phyloP scores from a whole-genome alignment of 441 rosid species.

The Gossypium aridum region DNA sequence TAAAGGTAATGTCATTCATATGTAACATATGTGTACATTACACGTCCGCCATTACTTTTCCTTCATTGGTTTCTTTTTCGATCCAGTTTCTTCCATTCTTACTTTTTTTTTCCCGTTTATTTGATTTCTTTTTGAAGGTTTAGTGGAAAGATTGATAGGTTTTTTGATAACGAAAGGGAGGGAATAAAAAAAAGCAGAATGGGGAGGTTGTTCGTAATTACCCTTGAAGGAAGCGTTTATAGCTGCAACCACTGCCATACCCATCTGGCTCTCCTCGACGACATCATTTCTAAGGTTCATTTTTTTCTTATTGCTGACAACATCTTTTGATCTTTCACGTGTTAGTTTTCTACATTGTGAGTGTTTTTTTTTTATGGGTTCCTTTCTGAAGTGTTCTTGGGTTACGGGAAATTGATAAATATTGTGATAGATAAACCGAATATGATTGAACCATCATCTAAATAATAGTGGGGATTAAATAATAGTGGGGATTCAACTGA shows the following conservation, averaged over 20 bases:
- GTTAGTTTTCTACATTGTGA: background rate
- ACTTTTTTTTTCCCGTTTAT: background rate
- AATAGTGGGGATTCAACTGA: too few species aligned
- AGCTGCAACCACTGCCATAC: slow-evolving; percentile 71
- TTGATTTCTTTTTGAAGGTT: background rate
- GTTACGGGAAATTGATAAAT: background rate
- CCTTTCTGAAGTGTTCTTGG: background rate
- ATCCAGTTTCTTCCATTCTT: background rate
- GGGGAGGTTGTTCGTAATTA: slow-evolving; percentile 65
- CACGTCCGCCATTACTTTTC: slow-evolving; percentile 2
- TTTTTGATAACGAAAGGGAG: background rate
- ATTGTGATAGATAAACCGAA: background rate
- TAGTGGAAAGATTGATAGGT: background rate
- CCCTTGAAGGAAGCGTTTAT: slow-evolving; percentile 52
- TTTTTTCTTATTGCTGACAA: background rate
- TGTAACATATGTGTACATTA: too few species aligned
- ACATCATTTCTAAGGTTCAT: slow-evolving; percentile 59
- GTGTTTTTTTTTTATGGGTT: background rate
- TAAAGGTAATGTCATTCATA: background rate
- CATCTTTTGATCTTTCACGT: slow-evolving; percentile 3
- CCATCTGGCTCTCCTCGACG: slow-evolving; percentile 45
- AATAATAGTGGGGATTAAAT: background rate
- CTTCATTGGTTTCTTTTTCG: background rate
- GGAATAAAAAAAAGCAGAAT: slow-evolving; percentile 12
- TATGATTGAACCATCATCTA: background rate